Percentiles rank a stretch among this genome's conserved stretches.
These are phyloP conservation scores for Luffa acutangula DNA, from an alignment of 306 rosid species.

Conservation along the genomic window DNA sequence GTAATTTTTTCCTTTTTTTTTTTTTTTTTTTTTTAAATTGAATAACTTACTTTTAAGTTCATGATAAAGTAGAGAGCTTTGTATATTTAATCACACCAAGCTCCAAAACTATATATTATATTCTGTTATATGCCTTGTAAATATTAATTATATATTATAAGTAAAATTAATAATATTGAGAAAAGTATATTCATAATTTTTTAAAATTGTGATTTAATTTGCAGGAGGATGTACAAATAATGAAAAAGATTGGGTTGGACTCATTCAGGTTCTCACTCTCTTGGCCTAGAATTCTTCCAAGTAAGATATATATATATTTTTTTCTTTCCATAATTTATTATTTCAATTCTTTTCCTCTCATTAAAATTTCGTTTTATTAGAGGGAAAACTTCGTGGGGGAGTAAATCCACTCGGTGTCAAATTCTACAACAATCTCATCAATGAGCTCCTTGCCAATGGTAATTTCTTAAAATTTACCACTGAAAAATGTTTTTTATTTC, in stretches of 20 bases:
- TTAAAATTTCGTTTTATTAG: constrained; percentile 5
- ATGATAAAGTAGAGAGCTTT: not conserved
- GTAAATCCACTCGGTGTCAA: constrained; percentile 23
- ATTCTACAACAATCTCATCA: constrained; percentile 29
- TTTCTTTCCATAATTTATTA: not conserved
- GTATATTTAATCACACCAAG: not conserved
- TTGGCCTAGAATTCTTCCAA: constrained; percentile 28
- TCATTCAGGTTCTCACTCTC: constrained; percentile 30
- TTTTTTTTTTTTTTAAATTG: no score
- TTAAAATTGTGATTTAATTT: not conserved
- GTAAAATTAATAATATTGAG: not conserved
- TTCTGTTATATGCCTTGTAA: not conserved
- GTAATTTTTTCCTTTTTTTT: not conserved
- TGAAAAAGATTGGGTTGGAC: constrained; percentile 26
- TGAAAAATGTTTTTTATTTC: no score
- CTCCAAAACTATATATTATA: not conserved
- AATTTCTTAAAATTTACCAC: no score
- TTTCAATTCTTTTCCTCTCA: not conserved
- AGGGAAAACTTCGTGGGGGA: constrained; percentile 28
- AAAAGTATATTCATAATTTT: not conserved
- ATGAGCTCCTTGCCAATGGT: constrained; percentile 29
- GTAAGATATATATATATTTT: constrained; percentile 8
- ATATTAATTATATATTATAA: not conserved
- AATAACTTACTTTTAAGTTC: not conserved
- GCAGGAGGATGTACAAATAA: constrained; percentile 24